A percentile compares a stretch with the other conserved stretches of the same genome.
phyloP scores from a whole-genome alignment of 164 flowering plant species.

The Magnolia sinica region DNA sequence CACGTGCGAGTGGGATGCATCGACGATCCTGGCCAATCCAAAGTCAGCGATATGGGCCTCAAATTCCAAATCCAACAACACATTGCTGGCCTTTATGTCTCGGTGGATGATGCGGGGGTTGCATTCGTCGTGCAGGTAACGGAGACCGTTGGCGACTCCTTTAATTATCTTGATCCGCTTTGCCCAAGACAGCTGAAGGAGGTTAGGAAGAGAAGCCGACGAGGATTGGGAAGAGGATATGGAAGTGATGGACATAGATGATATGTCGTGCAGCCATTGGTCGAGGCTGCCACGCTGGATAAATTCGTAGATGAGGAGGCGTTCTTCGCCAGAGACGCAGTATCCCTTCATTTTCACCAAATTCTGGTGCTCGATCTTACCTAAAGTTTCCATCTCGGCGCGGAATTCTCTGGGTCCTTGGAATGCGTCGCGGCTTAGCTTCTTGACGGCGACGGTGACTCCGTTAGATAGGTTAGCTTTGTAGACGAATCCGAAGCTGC shows the following conservation, averaged over 20 bases:
- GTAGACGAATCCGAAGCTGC: constrained; percentile 80
- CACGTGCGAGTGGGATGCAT: constrained; percentile 50
- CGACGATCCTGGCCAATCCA: constrained; percentile 65
- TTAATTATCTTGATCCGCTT: constrained; percentile 43
- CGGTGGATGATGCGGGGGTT: constrained; percentile 57
- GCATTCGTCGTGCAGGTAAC: constrained; percentile 38
- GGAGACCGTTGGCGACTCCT: constrained; percentile 68
- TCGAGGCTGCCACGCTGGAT: constrained; percentile 68
- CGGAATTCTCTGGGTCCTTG: constrained; percentile 82
- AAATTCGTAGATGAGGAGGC: constrained; percentile 72
- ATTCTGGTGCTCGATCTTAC: constrained; percentile 56
- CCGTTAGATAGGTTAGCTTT: constrained; percentile 51
- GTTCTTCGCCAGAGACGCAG: constrained; percentile 55
- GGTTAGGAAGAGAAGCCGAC: background rate
- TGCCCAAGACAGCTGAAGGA: constrained; percentile 48
- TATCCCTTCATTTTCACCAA: constrained; percentile 68
- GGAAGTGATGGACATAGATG: constrained; percentile 7
- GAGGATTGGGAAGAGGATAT: background rate
- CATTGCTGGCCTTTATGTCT: constrained; percentile 84
- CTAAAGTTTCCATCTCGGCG: constrained; percentile 85
- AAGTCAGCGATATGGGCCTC: constrained; percentile 83
- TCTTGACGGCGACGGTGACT: constrained; percentile 68
- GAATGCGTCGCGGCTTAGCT: constrained; percentile 65
- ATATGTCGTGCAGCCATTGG: constrained; percentile 62
- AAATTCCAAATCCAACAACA: constrained; percentile 52